Conservation (phyloP, 2,329 filamentous ascomycete species). For the Calonectria henricotiae region DNA sequence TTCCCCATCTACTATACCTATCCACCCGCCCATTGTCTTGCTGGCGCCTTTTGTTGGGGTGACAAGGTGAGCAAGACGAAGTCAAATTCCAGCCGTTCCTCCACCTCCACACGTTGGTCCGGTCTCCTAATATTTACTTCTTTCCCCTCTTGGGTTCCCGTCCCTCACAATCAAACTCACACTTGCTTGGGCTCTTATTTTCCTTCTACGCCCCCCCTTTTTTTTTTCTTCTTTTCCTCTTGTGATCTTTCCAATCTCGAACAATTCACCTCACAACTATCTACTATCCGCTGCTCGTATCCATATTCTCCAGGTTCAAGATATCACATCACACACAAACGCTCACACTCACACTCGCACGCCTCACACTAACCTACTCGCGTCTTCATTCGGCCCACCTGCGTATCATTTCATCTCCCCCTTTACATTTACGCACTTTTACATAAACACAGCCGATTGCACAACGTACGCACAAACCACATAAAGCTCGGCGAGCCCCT, state of each 20-base stretch:
- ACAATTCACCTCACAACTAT: conserved; percentile 15
- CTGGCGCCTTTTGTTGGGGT: conserved; percentile 36
- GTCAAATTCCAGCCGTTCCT: conserved; percentile 25
- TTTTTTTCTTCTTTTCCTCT: not conserved
- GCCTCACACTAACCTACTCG: conserved; percentile 18
- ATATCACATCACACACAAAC: not conserved
- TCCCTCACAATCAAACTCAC: conserved; percentile 3
- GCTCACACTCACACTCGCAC: not conserved
- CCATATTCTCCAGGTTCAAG: not conserved
- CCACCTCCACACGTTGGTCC: conserved; percentile 26
- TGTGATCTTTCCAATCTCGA: not conserved
- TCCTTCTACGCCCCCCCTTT: not conserved
- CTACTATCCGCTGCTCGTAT: not conserved
- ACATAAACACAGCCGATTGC: not conserved
- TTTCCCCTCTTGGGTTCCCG: conserved; percentile 8
- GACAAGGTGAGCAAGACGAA: conserved; percentile 23
- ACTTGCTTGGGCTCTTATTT: conserved; percentile 4
- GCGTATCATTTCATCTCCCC: conserved; percentile 23
- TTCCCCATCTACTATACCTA: conserved; percentile 30
- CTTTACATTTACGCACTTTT: conserved; percentile 21
- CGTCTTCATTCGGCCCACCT: conserved; percentile 13
- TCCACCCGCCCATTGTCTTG: conserved; percentile 28
- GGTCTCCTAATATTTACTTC: conserved; percentile 20
- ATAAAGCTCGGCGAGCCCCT: conserved; percentile 9
- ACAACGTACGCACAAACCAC: conserved; percentile 23